Evolutionary conservation across 2,329 filamentous ascomycete species (phyloP), one percentile per base, ranked within the genome.

Genomic region (Ophiosphaerella narmari): DNA sequence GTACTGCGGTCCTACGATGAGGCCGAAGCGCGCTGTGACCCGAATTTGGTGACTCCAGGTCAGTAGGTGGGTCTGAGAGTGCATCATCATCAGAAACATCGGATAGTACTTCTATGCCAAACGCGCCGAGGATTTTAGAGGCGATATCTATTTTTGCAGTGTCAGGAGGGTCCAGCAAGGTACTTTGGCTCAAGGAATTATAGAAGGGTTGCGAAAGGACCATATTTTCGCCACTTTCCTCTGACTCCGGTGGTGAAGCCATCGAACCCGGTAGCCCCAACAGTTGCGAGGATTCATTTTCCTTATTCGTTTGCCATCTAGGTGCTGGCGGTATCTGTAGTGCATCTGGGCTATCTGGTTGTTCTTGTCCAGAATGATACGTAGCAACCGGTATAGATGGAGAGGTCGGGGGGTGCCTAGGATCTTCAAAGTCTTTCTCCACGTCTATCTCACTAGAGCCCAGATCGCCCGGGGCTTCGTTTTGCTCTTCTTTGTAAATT

Each of bases 321-420:
- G 53, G 54, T 2, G 21, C 52, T 6, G 52, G 55, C 4, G 63
- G 62, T 39, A 29, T 46, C 38, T 67, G 62, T 2, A 71, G 55
- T 2, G 65, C 64, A 52, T 71, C 68, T n/a, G 68, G 67, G 35
- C 68, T 71, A 36, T 69, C 67, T 40, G 52, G 55, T n/a, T 32
- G 50, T 29, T 58, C 48, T 41, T 39, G 23, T 26, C n/a, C 38
- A 11, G 24, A 33, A 11, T 23, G 14, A 9, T 42, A 43, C 9
- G 50, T 50, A 14, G 48, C 39, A 7, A 24, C 33, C 8, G 60
- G 61, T 47, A 63, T 63, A 36, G 60, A 48, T n/a, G 63, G 57
- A 38, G 63, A 66, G 8, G 52, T 45, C 13, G 59, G 54, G 24
- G 57, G 60, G 40, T 54, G 57, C 37, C 16, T 45, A 6, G 21